These are phyloP conservation scores for Aspergillus sp. DNA, from an alignment of 2,329 filamentous ascomycete genomes.

Conservation along the genomic window DNA sequence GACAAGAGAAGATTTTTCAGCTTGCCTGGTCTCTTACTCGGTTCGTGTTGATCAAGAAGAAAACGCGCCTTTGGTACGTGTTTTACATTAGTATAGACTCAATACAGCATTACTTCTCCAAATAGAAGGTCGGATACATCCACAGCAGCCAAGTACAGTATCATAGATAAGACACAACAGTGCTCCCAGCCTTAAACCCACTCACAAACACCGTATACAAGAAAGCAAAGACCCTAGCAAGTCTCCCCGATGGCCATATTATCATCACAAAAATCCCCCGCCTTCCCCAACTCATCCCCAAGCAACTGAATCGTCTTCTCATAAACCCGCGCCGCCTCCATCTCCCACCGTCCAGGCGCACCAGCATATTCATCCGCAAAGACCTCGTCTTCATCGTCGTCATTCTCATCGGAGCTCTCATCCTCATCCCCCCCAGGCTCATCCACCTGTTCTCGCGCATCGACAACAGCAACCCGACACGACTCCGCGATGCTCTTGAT, in stretches of 20 bases:
- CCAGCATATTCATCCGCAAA: slow-evolving; percentile 23
- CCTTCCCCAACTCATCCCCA: slow-evolving; percentile 60
- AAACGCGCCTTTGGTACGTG: neutral
- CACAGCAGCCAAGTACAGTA: too few species aligned
- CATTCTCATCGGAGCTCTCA: slow-evolving; percentile 34
- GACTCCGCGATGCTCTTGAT: slow-evolving; percentile 78
- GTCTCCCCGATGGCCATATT: slow-evolving; percentile 14
- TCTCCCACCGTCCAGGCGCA: slow-evolving; percentile 47
- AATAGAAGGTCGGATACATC: too few species aligned
- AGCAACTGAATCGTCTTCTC: slow-evolving; percentile 74
- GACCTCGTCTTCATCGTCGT: slow-evolving; percentile 37
- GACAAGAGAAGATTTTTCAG: too few species aligned
- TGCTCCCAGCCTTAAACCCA: neutral
- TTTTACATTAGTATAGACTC: too few species aligned
- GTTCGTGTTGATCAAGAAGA: neutral
- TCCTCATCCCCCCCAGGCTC: slow-evolving; percentile 41
- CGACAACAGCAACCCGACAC: slow-evolving; percentile 67
- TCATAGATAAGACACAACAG: too few species aligned
- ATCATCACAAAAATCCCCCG: slow-evolving; percentile 25
- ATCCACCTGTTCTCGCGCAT: slow-evolving; percentile 54
- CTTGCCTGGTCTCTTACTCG: neutral
- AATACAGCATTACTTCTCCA: too few species aligned
- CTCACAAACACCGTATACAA: neutral
- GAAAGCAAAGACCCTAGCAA: neutral
- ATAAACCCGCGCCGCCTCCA: slow-evolving; percentile 74